Conservation (phyloP, 352 stramenopile species). For the Phytophthora pistaciae region DNA sequence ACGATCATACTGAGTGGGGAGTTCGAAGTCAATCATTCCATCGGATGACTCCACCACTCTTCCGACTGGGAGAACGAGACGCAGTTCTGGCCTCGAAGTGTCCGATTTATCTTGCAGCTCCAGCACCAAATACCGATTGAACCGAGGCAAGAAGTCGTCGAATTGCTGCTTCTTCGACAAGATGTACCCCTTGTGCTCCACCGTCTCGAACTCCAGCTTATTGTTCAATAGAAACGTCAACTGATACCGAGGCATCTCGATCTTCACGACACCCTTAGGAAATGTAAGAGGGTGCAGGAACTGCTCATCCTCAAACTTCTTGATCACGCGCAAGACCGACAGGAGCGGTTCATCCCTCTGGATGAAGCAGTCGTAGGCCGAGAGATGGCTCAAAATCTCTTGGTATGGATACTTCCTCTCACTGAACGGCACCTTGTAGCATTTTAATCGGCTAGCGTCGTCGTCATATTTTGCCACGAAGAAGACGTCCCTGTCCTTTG, state of each 20-base stretch:
- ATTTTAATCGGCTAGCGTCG: conserved; percentile 9
- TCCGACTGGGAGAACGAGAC: conserved; percentile 50
- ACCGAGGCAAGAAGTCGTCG: conserved; percentile 46
- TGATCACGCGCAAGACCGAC: conserved; percentile 25
- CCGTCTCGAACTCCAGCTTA: conserved; percentile 30
- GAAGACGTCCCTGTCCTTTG: conserved; percentile 24
- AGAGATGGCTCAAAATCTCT: conserved; percentile 18
- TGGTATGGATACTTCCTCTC: conserved; percentile 28
- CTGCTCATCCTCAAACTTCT: conserved; percentile 54
- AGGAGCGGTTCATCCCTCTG: conserved; percentile 14
- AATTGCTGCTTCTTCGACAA: conserved; percentile 53
- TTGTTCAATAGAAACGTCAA: conserved; percentile 44
- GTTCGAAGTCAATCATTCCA: conserved; percentile 33
- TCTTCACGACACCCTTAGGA: conserved; percentile 22
- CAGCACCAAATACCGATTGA: conserved; percentile 50
- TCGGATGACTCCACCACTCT: conserved; percentile 13
- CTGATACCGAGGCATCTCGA: conserved; percentile 58
- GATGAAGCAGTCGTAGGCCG: conserved; percentile 39
- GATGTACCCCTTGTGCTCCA: conserved; percentile 50
- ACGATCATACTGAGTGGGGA: conserved; percentile 11
- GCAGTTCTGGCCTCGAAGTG: conserved; percentile 22
- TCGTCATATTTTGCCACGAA: conserved; percentile 37
- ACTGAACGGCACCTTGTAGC: conserved; percentile 42
- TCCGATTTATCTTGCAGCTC: conserved; percentile 16
- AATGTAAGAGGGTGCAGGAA: conserved; percentile 47